A percentile compares a stretch with the other conserved stretches of the same genome.
These are phyloP conservation scores for Podochytrium sp. DNA, from an alignment of 192 early-diverging fungal species.

Conservation along the genomic window DNA sequence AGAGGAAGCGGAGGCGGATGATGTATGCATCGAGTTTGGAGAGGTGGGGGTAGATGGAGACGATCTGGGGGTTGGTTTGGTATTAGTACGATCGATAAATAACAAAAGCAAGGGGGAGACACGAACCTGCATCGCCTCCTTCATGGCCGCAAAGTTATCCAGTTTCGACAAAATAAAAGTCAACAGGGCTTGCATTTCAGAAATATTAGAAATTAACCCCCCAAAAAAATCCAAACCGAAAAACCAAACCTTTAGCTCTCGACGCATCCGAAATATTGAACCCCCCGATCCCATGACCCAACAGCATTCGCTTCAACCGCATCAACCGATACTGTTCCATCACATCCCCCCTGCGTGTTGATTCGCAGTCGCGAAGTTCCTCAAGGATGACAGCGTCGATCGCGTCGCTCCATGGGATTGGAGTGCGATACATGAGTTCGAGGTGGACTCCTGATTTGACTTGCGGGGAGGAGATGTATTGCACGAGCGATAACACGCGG, in stretches of 20 bases:
- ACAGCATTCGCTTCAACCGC: conserved; percentile 65
- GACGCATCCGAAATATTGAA: conserved; percentile 64
- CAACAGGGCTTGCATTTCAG: conserved; percentile 45
- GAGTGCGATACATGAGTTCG: conserved; percentile 65
- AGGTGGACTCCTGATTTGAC: conserved; percentile 50
- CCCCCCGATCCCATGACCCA: conserved; percentile 54
- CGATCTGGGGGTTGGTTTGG: conserved; percentile 55
- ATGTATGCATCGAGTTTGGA: conserved; percentile 57
- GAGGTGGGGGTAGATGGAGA: conserved; percentile 63
- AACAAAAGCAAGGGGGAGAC: not conserved
- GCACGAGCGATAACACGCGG: conserved; percentile 55
- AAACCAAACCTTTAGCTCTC: conserved; percentile 46
- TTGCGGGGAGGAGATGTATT: conserved; percentile 43
- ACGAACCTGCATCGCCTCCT: conserved; percentile 53
- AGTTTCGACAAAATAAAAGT: conserved; percentile 53
- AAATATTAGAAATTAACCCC: not conserved
- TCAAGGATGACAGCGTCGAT: conserved; percentile 50
- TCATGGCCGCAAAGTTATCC: conserved; percentile 55
- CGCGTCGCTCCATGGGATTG: conserved; percentile 64
- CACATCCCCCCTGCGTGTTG: conserved; percentile 51
- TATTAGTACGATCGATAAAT: too few relatives aligned
- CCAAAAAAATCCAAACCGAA: conserved; percentile 2
- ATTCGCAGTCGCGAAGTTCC: conserved; percentile 9
- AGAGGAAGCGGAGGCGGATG: conserved; percentile 54
- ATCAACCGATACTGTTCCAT: conserved; percentile 69